Percentiles rank a stretch among this genome's conserved stretches.
Evolutionary conservation across 441 rosid species (phyloP).

Genomic region (Pelargonium australe): DNA sequence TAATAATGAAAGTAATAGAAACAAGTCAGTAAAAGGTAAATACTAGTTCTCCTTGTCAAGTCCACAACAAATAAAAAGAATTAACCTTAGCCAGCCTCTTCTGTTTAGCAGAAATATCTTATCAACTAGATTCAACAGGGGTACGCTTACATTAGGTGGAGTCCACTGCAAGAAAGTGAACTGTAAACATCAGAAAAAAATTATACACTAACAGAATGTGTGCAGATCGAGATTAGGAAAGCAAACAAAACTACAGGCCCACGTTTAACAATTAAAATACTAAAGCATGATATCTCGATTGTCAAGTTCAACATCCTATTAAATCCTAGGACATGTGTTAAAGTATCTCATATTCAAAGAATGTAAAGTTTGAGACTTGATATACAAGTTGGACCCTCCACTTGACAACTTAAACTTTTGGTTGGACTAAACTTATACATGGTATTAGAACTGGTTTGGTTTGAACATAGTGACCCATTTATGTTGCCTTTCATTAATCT

Average conservation of each 20-base stretch:
- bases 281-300: not conserved
- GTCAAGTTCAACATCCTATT: not conserved
- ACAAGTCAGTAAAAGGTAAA: not conserved
- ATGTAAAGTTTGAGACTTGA: no score
- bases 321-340: not conserved
- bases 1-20: not conserved
- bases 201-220: constrained; percentile 6
- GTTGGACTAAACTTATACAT: no score
- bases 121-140: constrained; percentile 89
- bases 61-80: constrained; percentile 8
- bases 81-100: constrained; percentile 76
- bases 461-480: no score
- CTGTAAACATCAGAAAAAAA: constrained; percentile 6
- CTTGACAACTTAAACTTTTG: no score
- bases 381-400: no score
- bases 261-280: not conserved
- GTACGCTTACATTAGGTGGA: constrained; percentile 91
- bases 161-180: constrained; percentile 62
- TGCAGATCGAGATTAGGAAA: not conserved
- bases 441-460: no score
- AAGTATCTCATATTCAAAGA: no score
- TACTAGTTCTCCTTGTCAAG: constrained; percentile 1
- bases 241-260: constrained; percentile 1
- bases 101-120: constrained; percentile 92
- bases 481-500: no score